Base-by-base conservation (phyloP, 805 yeast species). In the Schwanniomyces yamadae region DNA sequence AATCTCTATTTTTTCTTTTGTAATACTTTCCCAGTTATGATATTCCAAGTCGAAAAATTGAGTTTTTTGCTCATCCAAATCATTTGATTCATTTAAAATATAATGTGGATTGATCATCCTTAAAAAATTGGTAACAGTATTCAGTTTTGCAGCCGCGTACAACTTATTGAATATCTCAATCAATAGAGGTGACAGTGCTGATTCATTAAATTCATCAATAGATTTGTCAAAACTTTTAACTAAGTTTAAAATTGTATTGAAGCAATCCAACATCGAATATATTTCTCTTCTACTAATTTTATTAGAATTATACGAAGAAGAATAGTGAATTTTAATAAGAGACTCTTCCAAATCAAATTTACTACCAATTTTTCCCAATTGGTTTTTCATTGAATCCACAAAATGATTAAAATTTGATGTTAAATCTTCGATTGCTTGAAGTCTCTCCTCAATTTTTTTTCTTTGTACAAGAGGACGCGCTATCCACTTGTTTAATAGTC, bases 401-500 rank as follows among this genome's bases (percentile, higher is more conserved):
- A 61, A 44, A 30, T 66, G 69, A 36, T 52, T 55, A 36, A 53
- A 67, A 5, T 43, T 54, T 4, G 44, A 39, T 3, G 48, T 44
- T 23, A 68, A 41, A 33, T 57, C 63, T 3, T 45, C 59, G 6
- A 68, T 71, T 0, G 95, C 88, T 26, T 74, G 75, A 0, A 74
- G 61, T 17, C 99, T 69, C n/a, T 69, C 67, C 37, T 73, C 69
- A 2, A 93, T 83, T 6, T 61, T 61, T 1, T 61, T 67, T 20
- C 68, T 62, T 28, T 78, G 69, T 0, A 77, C 59, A 15, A 90
- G 66, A 1, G 99, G 99, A 41, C 72, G 67, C 1, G 78, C 68
- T 0, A 90, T 61, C 99, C 99, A 93, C 24, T 73, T 64, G 19
- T 71, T 67, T 10, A 93, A 55, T 40, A 77, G 48, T 36, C 96